phyloP scores from a whole-genome alignment of 2,329 filamentous ascomycete species.

The Bimuria novae-zelandiae region DNA sequence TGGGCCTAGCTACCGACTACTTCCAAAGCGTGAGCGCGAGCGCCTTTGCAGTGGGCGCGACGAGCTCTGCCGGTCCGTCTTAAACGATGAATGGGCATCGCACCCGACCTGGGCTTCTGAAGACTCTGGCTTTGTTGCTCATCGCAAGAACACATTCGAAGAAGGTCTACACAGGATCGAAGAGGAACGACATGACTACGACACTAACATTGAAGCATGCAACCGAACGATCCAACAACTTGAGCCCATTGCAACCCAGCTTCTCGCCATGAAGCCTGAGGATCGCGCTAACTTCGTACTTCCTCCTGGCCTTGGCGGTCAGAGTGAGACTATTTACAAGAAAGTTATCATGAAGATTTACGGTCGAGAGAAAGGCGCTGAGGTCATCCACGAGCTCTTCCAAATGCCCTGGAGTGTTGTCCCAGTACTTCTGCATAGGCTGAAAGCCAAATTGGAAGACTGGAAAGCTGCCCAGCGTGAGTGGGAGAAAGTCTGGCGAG shows the following conservation, averaged over 20 bases:
- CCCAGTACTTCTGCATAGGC: constrained; percentile 81
- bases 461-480: constrained; percentile 97
- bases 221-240: constrained; percentile 93
- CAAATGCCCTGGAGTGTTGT: constrained; percentile 82
- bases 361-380: constrained; percentile 77
- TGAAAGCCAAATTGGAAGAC: constrained; percentile 96
- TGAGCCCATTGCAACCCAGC: constrained; percentile 89
- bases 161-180: constrained; percentile 95
- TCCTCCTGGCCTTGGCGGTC: constrained; percentile 81
- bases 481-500: constrained; percentile 99
- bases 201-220: constrained; percentile 96
- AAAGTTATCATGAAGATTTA: constrained; percentile 98
- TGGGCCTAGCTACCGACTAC: constrained; percentile 89
- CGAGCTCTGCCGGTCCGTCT: constrained; percentile 87
- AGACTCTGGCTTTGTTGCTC: constrained; percentile 95
- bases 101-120: constrained; percentile 99
- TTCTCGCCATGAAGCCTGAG: constrained; percentile 73
- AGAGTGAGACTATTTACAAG: constrained; percentile 96
- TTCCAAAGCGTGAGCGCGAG: constrained; percentile 87
- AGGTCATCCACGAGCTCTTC: constrained; percentile 88
- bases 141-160: constrained; percentile 94
- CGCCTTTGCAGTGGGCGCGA: constrained; percentile 94
- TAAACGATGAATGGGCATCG: constrained; percentile 98
- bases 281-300: constrained; percentile 79
- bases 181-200: constrained; percentile 97